These are phyloP conservation scores for Metschnikowia gruessii DNA, from an alignment of 805 yeast species.

Conservation along the genomic window DNA sequence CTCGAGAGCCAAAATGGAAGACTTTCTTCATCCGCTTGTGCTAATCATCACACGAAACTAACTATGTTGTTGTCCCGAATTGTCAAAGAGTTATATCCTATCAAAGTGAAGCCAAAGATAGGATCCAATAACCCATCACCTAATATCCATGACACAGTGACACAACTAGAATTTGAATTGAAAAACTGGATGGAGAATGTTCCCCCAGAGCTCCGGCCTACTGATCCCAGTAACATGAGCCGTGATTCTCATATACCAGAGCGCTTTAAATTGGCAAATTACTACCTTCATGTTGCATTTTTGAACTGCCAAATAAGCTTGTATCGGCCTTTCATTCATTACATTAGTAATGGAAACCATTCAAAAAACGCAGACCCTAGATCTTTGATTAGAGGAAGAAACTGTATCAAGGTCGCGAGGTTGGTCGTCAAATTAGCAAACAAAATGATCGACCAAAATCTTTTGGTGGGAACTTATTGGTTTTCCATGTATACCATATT, in stretches of 20 bases:
- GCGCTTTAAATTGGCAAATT: slow-evolving; percentile 67
- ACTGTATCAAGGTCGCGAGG: slow-evolving; percentile 81
- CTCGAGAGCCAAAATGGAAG: slow-evolving; percentile 47
- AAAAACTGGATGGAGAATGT: slow-evolving; percentile 68
- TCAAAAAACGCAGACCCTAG: slow-evolving; percentile 46
- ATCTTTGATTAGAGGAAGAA: slow-evolving; percentile 70
- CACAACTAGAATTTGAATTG: slow-evolving; percentile 64
- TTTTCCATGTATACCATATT: slow-evolving; percentile 86
- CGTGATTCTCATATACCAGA: slow-evolving; percentile 37
- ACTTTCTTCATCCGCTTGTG: slow-evolving; percentile 71
- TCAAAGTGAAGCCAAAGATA: slow-evolving; percentile 40
- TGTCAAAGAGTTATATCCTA: slow-evolving; percentile 71
- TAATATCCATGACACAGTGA: slow-evolving; percentile 46
- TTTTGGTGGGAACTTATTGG: slow-evolving; percentile 87
- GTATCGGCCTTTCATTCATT: slow-evolving; percentile 87
- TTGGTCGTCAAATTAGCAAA: slow-evolving; percentile 78
- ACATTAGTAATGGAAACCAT: slow-evolving; percentile 54
- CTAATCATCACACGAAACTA: slow-evolving; percentile 79
- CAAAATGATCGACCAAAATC: slow-evolving; percentile 68
- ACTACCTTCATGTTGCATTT: slow-evolving; percentile 67
- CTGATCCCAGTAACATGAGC: slow-evolving; percentile 47
- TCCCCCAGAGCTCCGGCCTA: slow-evolving; percentile 71
- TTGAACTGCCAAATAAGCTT: slow-evolving; percentile 76
- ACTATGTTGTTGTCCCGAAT: slow-evolving; percentile 69
- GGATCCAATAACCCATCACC: slow-evolving; percentile 18